Conservation (phyloP, 31 red algal species). For the Bonnemaisonia californica region DNA sequence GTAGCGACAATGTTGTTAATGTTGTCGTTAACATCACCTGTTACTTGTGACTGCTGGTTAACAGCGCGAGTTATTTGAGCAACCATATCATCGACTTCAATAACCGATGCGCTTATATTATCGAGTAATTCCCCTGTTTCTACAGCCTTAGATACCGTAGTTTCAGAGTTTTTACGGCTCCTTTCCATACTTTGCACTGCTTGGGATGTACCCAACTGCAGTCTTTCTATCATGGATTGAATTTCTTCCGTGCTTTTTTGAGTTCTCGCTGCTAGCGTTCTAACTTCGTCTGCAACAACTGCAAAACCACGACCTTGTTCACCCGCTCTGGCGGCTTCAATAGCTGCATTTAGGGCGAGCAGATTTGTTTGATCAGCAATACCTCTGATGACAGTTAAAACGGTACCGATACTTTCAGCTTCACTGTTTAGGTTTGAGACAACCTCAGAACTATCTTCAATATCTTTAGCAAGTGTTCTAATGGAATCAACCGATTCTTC, state of each 20-base stretch:
- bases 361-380: conserved; percentile 1
- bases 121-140: too few relatives aligned
- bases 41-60: too few relatives aligned
- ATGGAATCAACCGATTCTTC: background rate
- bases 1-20: too few relatives aligned
- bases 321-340: conserved; percentile 1
- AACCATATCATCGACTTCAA: too few relatives aligned
- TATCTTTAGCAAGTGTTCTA: background rate
- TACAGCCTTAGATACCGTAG: too few relatives aligned
- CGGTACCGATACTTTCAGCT: background rate
- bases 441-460: background rate
- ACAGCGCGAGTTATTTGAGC: too few relatives aligned
- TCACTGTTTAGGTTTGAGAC: background rate
- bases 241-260: background rate
- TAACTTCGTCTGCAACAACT: background rate
- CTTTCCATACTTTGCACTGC: background rate
- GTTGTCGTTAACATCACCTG: too few relatives aligned
- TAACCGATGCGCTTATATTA: too few relatives aligned
- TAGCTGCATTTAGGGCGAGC: conserved; percentile 11
- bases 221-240: background rate
- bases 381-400: background rate
- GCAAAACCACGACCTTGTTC: conserved; percentile 5
- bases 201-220: background rate
- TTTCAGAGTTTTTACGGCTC: too few relatives aligned
- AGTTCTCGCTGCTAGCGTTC: background rate